Evolutionary conservation across 2,329 filamentous ascomycete genomes (phyloP), one percentile per base, ranked within the genome.

Genomic region (Ophiostoma angusticollis): DNA sequence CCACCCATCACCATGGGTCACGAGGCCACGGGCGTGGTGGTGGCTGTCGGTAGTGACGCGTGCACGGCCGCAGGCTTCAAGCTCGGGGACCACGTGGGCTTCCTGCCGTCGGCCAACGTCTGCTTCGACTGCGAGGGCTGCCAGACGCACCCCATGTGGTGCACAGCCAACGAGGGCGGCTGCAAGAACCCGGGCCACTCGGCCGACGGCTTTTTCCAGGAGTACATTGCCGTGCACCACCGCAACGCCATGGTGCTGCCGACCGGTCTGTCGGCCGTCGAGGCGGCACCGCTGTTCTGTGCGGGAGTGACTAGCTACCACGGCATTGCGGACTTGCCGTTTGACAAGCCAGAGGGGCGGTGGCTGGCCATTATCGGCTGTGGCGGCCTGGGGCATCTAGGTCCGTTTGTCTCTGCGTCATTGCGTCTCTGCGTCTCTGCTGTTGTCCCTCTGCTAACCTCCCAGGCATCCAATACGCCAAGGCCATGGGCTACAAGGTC

Each of bases 21-120:
- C 51, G 78, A 82, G 49, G 78, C 79, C 45, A 77, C 74, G 1
- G 78, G 78, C 5, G 62, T 65, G 35, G 65, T 81, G 12, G 38
- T 40, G 11, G 25, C 18, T 1, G 25, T 35, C 2, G 38, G 38
- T 2, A n/a, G 18, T 1, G 23, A 34, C 4, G n/a, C n/a, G n/a
- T 35, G 63, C 31, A 72, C 64, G 49, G 8, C 9, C 1, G 23
- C n/a, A 1, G 67, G 56, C 1, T 63, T 80, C 44, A 60, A 69
- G 45, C 63, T 69, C 40, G 78, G 77, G 9, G 77, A 82, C 50
- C 60, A 64, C 31, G 63, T 81, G 19, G 75, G 52, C 4, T 53
- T 49, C 37, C 27, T 40, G 7, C 38, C 38, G 6, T 34, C 47
- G 9, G 45, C 49, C 25, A 37, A 48, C 17, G 33, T 43, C 25